Evolutionary conservation across 371 early-diverging fungal genomes (phyloP).

Genomic region (Syncephalastrum sp.): DNA sequence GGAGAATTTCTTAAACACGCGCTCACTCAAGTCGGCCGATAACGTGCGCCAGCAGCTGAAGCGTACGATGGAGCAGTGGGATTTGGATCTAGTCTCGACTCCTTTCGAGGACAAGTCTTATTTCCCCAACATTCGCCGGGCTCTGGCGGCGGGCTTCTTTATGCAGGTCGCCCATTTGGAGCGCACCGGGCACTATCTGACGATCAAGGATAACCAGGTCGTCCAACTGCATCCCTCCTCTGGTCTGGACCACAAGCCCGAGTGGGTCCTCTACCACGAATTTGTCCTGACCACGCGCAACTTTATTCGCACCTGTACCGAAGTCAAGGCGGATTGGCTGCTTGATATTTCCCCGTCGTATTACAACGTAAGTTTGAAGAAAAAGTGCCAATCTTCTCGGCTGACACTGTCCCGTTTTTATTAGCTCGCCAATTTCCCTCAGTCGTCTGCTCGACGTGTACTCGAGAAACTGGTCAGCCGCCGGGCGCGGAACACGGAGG

Average conservation of each 20-base stretch:
- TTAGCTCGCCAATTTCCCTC: conserved; percentile 84
- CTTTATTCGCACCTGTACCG: conserved; percentile 93
- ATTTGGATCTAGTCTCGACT: conserved; percentile 71
- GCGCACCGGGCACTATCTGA: conserved; percentile 85
- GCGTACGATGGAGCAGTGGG: conserved; percentile 79
- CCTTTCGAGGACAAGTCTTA: conserved; percentile 74
- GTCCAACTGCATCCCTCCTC: conserved; percentile 95
- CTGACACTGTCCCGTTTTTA: too few relatives aligned
- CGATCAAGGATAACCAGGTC: conserved; percentile 96
- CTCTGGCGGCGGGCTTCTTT: conserved; percentile 89
- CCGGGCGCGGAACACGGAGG: conserved; percentile 33
- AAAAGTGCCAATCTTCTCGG: neutral
- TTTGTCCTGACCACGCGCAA: conserved; percentile 95
- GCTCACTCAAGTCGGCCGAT: conserved; percentile 89
- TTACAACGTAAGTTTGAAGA: conserved; percentile 34
- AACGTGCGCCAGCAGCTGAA: conserved; percentile 88
- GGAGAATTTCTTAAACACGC: conserved; percentile 85
- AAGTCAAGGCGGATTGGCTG: conserved; percentile 91
- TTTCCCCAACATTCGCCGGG: conserved; percentile 84
- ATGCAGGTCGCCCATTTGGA: conserved; percentile 97
- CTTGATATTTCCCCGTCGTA: conserved; percentile 87
- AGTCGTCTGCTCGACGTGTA: conserved; percentile 87
- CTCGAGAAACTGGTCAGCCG: conserved; percentile 57
- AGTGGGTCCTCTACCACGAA: conserved; percentile 98
- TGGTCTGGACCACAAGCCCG: conserved; percentile 83